phyloP scores from a whole-genome alignment of 805 yeast species.

The Metschnikowia santaceciliae region DNA sequence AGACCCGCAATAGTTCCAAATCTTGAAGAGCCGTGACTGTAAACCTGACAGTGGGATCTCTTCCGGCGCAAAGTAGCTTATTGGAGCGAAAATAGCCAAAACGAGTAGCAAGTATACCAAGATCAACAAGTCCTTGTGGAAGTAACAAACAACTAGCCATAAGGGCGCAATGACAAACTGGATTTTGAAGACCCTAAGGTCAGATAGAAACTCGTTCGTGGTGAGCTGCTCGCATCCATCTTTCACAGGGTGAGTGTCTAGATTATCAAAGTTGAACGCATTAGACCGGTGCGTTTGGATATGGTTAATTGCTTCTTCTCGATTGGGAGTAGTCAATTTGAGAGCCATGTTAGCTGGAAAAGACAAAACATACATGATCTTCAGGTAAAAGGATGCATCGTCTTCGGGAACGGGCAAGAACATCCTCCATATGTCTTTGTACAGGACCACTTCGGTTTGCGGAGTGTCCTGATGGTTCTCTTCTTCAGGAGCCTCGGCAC shows the following conservation, averaged over 20 bases:
- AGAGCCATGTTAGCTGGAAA: slow-evolving; percentile 12
- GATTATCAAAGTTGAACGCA: slow-evolving; percentile 12
- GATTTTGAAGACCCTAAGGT: slow-evolving; percentile 7
- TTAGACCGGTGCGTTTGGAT: slow-evolving; percentile 7
- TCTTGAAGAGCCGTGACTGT: background rate
- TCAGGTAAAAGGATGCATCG: slow-evolving; percentile 2
- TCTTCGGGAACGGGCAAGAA: slow-evolving; percentile 9
- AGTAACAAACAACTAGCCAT: slow-evolving; percentile 6
- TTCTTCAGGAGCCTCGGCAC: slow-evolving; percentile 1
- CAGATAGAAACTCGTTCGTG: slow-evolving; percentile 6
- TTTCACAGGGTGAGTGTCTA: background rate
- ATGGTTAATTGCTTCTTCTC: slow-evolving; percentile 15
- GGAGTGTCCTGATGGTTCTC: background rate
- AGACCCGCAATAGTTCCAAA: slow-evolving; percentile 28
- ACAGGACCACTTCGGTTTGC: background rate
- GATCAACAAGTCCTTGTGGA: background rate
- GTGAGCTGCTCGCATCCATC: background rate
- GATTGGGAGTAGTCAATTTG: slow-evolving; percentile 15
- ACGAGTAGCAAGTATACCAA: slow-evolving; percentile 1
- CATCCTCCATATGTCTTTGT: slow-evolving; percentile 2
- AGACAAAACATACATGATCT: slow-evolving; percentile 3
- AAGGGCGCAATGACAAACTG: slow-evolving; percentile 9
- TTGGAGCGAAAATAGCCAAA: background rate
- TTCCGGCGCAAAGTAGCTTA: background rate
- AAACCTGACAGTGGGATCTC: background rate